A percentile compares a stretch with the other conserved stretches of the same genome.
Evolutionary conservation across 345 rosid genomes (phyloP).

Genomic region (Cardamine resedifolia): DNA sequence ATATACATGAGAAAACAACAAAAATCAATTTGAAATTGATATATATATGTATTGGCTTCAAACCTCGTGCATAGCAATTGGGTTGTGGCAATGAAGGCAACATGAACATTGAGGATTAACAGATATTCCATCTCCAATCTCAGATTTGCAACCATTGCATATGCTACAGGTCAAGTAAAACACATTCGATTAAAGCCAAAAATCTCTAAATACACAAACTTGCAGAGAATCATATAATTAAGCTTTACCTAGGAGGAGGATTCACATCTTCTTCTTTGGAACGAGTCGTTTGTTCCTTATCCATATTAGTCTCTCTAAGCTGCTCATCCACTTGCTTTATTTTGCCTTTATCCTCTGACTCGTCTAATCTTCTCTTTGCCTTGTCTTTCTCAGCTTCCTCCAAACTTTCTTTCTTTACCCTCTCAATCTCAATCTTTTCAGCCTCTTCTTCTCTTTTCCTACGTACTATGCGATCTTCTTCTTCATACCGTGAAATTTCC

Average conservation of each 20-base stretch:
- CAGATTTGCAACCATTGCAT: slow-evolving; percentile 61
- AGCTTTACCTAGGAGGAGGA: slow-evolving; percentile 26
- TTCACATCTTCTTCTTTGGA: slow-evolving; percentile 21
- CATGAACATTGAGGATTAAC: slow-evolving; percentile 67
- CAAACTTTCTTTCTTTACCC: neutral
- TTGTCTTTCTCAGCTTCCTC: neutral
- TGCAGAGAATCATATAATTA: neutral
- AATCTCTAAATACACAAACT: neutral
- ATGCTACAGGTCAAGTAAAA: slow-evolving; percentile 40
- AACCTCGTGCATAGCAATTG: slow-evolving; percentile 70
- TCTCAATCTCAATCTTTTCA: neutral
- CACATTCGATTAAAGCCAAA: neutral
- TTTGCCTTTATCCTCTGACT: slow-evolving; percentile 17
- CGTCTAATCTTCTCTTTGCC: neutral
- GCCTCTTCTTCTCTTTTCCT: neutral
- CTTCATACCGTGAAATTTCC: neutral
- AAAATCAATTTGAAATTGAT: neutral
- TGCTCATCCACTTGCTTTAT: slow-evolving; percentile 37
- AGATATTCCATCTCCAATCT: slow-evolving; percentile 53
- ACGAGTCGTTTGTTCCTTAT: neutral
- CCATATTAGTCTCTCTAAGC: neutral
- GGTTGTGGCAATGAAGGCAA: slow-evolving; percentile 57
- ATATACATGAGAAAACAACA: neutral
- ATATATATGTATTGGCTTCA: neutral
- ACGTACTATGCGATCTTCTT: slow-evolving; percentile 1